A percentile compares a stretch with the other conserved stretches of the same genome.
These are phyloP conservation scores for Thelephora terrestris DNA, from an alignment of 1,284 basidiomycete genomes.

Conservation along the genomic window DNA sequence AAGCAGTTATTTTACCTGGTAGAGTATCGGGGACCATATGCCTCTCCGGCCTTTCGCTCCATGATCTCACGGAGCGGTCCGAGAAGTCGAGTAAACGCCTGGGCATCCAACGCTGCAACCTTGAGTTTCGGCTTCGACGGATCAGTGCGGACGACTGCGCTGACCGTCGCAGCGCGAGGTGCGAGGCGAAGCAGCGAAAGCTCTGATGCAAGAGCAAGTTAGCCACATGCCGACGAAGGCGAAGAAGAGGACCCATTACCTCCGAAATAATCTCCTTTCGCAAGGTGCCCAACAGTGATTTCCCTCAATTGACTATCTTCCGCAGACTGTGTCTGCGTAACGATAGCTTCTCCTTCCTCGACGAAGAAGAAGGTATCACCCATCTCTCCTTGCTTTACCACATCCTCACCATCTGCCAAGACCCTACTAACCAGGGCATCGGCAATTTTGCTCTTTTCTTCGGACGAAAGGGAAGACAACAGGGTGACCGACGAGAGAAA, in stretches of 20 bases:
- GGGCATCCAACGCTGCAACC: slow-evolving; percentile 88
- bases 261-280: slow-evolving; percentile 97
- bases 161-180: slow-evolving; percentile 90
- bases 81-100: slow-evolving; percentile 89
- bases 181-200: slow-evolving; percentile 76
- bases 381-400: slow-evolving; percentile 88
- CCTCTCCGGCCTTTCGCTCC: slow-evolving; percentile 67
- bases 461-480: slow-evolving; percentile 74
- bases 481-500: slow-evolving; percentile 91
- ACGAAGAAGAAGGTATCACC: slow-evolving; percentile 98
- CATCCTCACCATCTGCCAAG: slow-evolving; percentile 76
- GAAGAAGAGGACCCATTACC: slow-evolving; percentile 41
- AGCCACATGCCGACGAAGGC: slow-evolving; percentile 5
- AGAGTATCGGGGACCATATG: slow-evolving; percentile 27
- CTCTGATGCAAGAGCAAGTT: slow-evolving; percentile 34
- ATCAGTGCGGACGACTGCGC: slow-evolving; percentile 54
- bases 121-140: slow-evolving; percentile 59
- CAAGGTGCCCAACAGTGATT: slow-evolving; percentile 63
- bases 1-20: no score
- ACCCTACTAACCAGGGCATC: slow-evolving; percentile 86
- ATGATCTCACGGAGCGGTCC: slow-evolving; percentile 86
- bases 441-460: slow-evolving; percentile 93
- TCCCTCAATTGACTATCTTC: slow-evolving; percentile 55
- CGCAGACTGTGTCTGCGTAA: slow-evolving; percentile 63
- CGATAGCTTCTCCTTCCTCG: slow-evolving; percentile 85